Evolutionary conservation across 2,329 filamentous ascomycete genomes (phyloP), one percentile per base, ranked within the genome.

Genomic region (Colletotrichum sansevieriae): DNA sequence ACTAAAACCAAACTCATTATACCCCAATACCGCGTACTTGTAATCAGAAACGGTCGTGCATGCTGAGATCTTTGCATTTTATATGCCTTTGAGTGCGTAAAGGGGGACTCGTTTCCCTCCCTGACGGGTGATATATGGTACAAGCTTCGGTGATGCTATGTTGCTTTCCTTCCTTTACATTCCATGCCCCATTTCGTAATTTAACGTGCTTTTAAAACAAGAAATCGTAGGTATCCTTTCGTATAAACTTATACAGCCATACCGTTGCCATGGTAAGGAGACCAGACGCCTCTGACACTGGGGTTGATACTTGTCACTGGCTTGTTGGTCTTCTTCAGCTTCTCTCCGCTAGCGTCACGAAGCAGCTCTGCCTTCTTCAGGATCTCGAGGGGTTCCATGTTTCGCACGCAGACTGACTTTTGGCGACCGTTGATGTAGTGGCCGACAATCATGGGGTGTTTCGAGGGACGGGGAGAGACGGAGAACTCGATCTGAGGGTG

Each of bases 401-500:
- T 98, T 74, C 92, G 89, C 65, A 98, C 94, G 79, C 95, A 98
- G 60, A 98, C 89, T 10, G 93, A 88, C 80, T 96, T 96, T 71
- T 92, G 87, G 33, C 90, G 87, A 71, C 95, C 95, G 79, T 98
- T 98, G 84, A 98, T 93, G 82, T 97, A 99, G 80, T 93, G 88
- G 66, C 94, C 96, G 75, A 91, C 90, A 75, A 99, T 89, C 71
- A 97, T 89, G 43, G 96, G 96, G 81, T 98, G 95, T 77, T 92
- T 92, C 74, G 90, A 85, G n/a, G 95, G 95, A 73, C 95, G 91
- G 18, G 95, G 96, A 44, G 95, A 97, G 69, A 99, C 90, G 76
- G 89, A 90, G 82, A 99, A 93, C 83, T 98, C 95, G 84, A 98
- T 90, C 79, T 93, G 88, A 35, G 95, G 94, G 82, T 98, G 93